Evolutionary conservation across 495 filamentous ascomycete species (phyloP), one percentile per base, ranked within the genome.

Genomic region (Penicillium chermesinum): DNA sequence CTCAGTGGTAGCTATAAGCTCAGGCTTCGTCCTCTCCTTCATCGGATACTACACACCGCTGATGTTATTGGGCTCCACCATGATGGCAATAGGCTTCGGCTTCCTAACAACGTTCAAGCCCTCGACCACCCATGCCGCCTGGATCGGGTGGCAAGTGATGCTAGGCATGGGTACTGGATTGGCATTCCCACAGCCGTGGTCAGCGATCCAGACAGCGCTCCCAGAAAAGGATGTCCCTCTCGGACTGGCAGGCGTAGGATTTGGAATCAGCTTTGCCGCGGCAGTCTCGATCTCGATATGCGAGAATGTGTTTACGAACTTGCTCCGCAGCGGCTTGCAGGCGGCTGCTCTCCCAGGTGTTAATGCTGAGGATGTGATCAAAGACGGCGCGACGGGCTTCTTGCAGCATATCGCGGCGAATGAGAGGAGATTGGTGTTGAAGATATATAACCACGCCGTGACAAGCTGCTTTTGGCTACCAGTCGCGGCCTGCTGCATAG

Each of bases 141-240:
- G 73, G 73, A 76, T 81, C 49, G 73, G 73, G n/a, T 80, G 76
- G 54, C 75, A 78, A 42, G 67, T 75, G 48, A 37, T 81, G 16
- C 54, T 40, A 37, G 84, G 84, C 27, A 73, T 83, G 38, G 85
- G 84, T 9, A 62, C 83, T 15, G 84, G 84, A 0, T 66, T 79
- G 16, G 80, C 82, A 37, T 77, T 84, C 72, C 82, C 85, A 57
- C 76, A 79, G 27, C 63, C 77, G 1, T 68, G 71, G 35, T 75
- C 84, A 32, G 79, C 79, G 6, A 76, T 77, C 7, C 81, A 84
- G 50, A 72, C 78, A 4, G 71, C 74, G 2, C 70, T 84, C 20
- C 67, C 72, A 2, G 58, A 58, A 19, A 59, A 65, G 21, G 80
- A 83, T 44, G 64, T 84, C 20, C 66, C 74, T 20, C 74, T 70